Conservation (phyloP, 2,329 filamentous ascomycete species). For the Sordariomycetes sp. region DNA sequence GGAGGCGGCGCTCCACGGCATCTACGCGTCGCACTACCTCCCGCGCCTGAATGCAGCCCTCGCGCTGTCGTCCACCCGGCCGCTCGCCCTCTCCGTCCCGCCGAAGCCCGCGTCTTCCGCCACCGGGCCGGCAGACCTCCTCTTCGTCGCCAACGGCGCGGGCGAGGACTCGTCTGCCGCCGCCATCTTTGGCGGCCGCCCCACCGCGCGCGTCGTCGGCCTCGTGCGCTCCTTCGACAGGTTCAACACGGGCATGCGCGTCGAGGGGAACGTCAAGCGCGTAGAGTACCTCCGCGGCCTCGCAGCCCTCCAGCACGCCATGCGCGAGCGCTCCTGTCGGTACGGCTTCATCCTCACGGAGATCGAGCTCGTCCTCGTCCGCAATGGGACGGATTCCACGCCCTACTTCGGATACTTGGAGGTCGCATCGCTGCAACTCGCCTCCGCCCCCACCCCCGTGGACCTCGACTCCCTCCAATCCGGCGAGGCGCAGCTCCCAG, state of each 20-base stretch:
- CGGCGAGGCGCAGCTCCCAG: slow-evolving; percentile 43
- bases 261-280: slow-evolving; percentile 69
- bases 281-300: slow-evolving; percentile 84
- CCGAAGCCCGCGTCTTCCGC: slow-evolving; percentile 17
- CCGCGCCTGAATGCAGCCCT: slow-evolving; percentile 80
- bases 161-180: slow-evolving; percentile 43
- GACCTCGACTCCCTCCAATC: slow-evolving; percentile 14
- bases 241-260: slow-evolving; percentile 91
- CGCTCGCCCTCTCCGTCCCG: slow-evolving; percentile 38
- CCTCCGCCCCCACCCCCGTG: slow-evolving; percentile 15
- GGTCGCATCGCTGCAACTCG: slow-evolving; percentile 48
- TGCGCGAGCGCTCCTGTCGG: slow-evolving; percentile 85
- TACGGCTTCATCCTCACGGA: slow-evolving; percentile 96
- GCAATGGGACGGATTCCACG: slow-evolving; percentile 56
- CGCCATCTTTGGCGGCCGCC: slow-evolving; percentile 33
- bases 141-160: slow-evolving; percentile 52
- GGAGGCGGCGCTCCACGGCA: slow-evolving; percentile 59
- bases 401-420: slow-evolving; percentile 88
- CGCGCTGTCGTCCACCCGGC: slow-evolving; percentile 56
- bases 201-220: slow-evolving; percentile 52
- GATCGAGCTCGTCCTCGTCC: slow-evolving; percentile 85
- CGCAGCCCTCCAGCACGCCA: slow-evolving; percentile 73
- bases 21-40: slow-evolving; percentile 68
- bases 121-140: slow-evolving; percentile 27
- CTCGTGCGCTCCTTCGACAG: slow-evolving; percentile 86